Conservation (phyloP, 2,329 filamentous ascomycete genomes). For the Chrysosphaeria jannelii region DNA sequence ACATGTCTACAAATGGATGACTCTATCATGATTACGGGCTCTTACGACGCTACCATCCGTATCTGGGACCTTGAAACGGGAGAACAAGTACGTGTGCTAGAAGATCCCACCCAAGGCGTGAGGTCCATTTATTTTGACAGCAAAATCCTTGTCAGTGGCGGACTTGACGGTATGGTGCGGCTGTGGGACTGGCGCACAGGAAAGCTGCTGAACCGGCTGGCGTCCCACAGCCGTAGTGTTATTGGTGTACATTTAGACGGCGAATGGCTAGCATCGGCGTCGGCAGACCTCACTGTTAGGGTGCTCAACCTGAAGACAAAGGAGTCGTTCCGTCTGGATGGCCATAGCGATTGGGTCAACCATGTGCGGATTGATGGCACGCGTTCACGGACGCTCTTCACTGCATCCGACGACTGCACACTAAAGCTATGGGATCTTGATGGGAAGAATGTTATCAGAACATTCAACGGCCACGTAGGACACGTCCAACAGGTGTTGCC, state of each 20-base stretch:
- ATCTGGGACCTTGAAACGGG: slow-evolving; percentile 88
- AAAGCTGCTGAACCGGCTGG: slow-evolving; percentile 52
- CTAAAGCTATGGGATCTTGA: slow-evolving; percentile 46
- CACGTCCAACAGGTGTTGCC: slow-evolving; percentile 79
- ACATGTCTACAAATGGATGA: slow-evolving; percentile 45
- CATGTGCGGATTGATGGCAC: slow-evolving; percentile 58
- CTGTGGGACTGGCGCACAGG: slow-evolving; percentile 96
- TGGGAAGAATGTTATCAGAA: slow-evolving; percentile 43
- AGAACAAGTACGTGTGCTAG: slow-evolving; percentile 56
- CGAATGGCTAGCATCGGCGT: slow-evolving; percentile 62
- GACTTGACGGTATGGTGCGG: slow-evolving; percentile 61
- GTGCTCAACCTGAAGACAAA: slow-evolving; percentile 79
- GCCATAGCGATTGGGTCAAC: slow-evolving; percentile 89
- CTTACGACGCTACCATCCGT: slow-evolving; percentile 82
- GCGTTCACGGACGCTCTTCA: slow-evolving; percentile 58
- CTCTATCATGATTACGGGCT: slow-evolving; percentile 63
- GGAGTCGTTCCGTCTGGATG: slow-evolving; percentile 47
- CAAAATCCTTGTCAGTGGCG: slow-evolving; percentile 67
- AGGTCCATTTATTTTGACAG: slow-evolving; percentile 83
- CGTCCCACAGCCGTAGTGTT: slow-evolving; percentile 53
- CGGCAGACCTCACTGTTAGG: slow-evolving; percentile 66
- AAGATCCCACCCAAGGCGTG: slow-evolving; percentile 57
- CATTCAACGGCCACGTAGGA: slow-evolving; percentile 69
- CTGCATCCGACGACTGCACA: slow-evolving; percentile 77
- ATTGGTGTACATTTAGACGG: slow-evolving; percentile 69